Conservation (phyloP, 495 filamentous ascomycete species). For the Xylaria venustula region DNA sequence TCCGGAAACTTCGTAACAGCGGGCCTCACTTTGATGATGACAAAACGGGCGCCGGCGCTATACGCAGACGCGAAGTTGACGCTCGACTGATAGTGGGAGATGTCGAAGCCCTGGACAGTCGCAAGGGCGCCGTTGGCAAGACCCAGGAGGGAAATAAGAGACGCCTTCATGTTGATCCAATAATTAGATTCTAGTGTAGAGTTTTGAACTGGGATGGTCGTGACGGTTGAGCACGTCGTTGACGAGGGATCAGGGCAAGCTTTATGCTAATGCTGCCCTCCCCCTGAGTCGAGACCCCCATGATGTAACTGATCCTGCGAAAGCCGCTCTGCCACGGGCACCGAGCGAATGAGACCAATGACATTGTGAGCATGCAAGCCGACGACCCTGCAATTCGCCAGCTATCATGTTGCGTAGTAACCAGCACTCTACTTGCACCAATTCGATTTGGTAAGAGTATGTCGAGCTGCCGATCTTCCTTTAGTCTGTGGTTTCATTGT, state of each 20-base stretch:
- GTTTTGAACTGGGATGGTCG: background rate
- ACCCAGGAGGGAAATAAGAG: conserved; percentile 9
- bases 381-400: conserved; percentile 1
- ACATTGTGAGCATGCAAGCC: conserved; percentile 3
- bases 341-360: background rate
- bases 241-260: background rate
- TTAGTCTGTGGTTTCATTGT: background rate
- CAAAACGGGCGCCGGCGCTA: conserved; percentile 58
- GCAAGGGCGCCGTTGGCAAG: conserved; percentile 35
- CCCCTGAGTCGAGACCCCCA: background rate
- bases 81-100: conserved; percentile 58
- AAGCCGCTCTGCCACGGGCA: background rate
- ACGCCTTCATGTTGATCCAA: conserved; percentile 15
- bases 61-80: conserved; percentile 60
- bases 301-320: background rate
- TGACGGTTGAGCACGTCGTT: background rate
- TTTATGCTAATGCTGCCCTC: conserved; percentile 3
- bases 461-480: conserved; percentile 4
- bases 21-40: conserved; percentile 62
- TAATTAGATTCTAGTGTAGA: background rate
- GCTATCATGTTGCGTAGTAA: background rate
- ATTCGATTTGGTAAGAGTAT: background rate
- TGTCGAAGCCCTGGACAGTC: conserved; percentile 63
- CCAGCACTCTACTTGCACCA: background rate
- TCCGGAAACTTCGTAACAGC: background rate